Conservation (phyloP, 2,329 filamentous ascomycete species). For the Paecilomyces niveus region DNA sequence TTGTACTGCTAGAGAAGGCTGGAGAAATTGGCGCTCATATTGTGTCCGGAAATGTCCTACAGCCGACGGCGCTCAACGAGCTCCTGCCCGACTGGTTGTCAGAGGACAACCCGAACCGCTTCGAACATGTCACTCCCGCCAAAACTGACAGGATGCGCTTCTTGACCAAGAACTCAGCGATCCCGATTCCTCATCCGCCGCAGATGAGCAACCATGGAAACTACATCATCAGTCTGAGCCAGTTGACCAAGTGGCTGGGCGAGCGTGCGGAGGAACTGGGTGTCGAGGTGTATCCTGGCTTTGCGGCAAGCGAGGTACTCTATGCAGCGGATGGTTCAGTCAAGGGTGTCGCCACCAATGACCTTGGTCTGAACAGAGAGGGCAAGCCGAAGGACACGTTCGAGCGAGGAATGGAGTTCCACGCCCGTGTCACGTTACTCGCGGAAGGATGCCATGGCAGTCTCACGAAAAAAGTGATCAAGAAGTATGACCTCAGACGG, state of each 20-base stretch:
- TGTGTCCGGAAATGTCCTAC: slow-evolving; percentile 88
- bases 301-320: slow-evolving; percentile 86
- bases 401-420: slow-evolving; percentile 97
- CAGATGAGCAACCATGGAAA: slow-evolving; percentile 99
- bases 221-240: slow-evolving; percentile 92
- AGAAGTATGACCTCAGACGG: slow-evolving; percentile 82
- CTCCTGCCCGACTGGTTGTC: slow-evolving; percentile 89
- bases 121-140: slow-evolving; percentile 79
- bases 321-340: slow-evolving; percentile 84
- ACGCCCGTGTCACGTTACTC: slow-evolving; percentile 83
- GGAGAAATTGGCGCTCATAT: slow-evolving; percentile 93
- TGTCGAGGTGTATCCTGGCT: slow-evolving; percentile 93
- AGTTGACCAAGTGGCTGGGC: slow-evolving; percentile 91
- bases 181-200: slow-evolving; percentile 80
- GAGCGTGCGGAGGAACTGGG: slow-evolving; percentile 94
- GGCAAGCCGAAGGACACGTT: slow-evolving; percentile 85
- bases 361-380: slow-evolving; percentile 73
- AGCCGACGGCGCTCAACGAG: slow-evolving; percentile 81
- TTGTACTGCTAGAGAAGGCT: slow-evolving; percentile 88
- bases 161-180: slow-evolving; percentile 69
- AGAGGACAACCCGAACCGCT: slow-evolving; percentile 79
- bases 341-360: slow-evolving; percentile 90
- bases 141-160: slow-evolving; percentile 86
- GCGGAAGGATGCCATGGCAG: slow-evolving; percentile 95
- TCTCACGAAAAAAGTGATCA: slow-evolving; percentile 87